Evolutionary conservation across 345 rosid species (phyloP), one percentile per base, ranked within the genome.

Genomic region (Litchi chinensis): DNA sequence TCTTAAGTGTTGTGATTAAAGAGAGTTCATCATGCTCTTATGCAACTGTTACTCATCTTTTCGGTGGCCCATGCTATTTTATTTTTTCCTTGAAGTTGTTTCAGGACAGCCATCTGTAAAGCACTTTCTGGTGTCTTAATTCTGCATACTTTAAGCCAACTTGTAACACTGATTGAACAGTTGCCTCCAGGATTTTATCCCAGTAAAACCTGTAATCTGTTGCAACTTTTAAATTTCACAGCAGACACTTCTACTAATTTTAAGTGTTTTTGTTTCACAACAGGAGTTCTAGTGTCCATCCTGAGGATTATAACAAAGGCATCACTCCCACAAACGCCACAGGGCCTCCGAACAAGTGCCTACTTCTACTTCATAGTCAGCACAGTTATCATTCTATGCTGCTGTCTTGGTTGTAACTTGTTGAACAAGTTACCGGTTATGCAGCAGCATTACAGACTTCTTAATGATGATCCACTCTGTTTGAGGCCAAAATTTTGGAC

Each of bases 251-350:
- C 37, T 1, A 32, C 1, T 32, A 32, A 32, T 32, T 32, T 37
- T 60, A 28, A 6, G 22, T 22, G 56, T 28, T 4, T 43, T 40
- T 11, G 26, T 21, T 48, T 16, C 5, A 18, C 13, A 13, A 67
- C 88, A 93, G 98, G 99, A 65, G 88, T 95, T 80, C 83, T 93
- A 21, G 89, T 91, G n/a, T 92, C 90, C 19, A 66, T 89, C 77
- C 79, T 93, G 81, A 92, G 99, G 85, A 88, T 95, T 64, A 79
- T 86, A 66, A 93, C 99, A 41, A 93, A 95, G 82, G 97, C 95
- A 65, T 90, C 96, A 10, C 89, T 95, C 10, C 91, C 98, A 10
- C 96, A 88, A 71, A 91, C 87, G 63, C 81, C 91, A 0, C 88
- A 85, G 21, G 98, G 99, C 68, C 86, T 95, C 50, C 81, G 89